A percentile compares a stretch with the other conserved stretches of the same genome.
Evolutionary conservation across 768 basidiomycete genomes (phyloP).

Genomic region (Leccinum boreale): DNA sequence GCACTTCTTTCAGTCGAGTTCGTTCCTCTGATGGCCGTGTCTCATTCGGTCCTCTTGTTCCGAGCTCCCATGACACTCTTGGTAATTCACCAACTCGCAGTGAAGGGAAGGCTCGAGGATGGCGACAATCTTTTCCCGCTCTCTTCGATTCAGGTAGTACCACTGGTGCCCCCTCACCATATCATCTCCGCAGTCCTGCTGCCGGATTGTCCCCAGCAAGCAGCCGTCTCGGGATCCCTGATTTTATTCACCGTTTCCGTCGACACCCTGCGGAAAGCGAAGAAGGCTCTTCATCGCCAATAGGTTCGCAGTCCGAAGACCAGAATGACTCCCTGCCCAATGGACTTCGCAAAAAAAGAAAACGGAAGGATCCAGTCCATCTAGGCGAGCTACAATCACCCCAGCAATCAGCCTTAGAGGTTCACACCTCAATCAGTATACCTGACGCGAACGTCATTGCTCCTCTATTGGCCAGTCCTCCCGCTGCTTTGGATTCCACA

Average conservation of each 20-base stretch:
- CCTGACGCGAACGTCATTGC: slow-evolving; percentile 2
- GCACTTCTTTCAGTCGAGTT: slow-evolving; percentile 37
- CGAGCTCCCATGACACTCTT: slow-evolving; percentile 45
- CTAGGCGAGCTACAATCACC: slow-evolving; percentile 21
- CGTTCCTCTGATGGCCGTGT: slow-evolving; percentile 46
- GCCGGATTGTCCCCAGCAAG: slow-evolving; percentile 42
- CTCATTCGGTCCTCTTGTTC: slow-evolving; percentile 57
- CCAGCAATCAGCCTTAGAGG: slow-evolving; percentile 12
- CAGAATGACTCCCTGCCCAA: slow-evolving; percentile 27
- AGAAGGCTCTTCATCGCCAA: slow-evolving; percentile 44
- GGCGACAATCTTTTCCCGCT: slow-evolving; percentile 28
- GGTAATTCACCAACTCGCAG: slow-evolving; percentile 45
- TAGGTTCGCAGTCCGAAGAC: slow-evolving; percentile 46
- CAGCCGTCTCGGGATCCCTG: slow-evolving; percentile 40
- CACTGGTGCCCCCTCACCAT: slow-evolving; percentile 34
- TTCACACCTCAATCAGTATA: slow-evolving; percentile 4
- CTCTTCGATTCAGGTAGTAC: slow-evolving; percentile 34
- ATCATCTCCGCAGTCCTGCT: slow-evolving; percentile 21
- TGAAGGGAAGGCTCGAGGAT: slow-evolving; percentile 33
- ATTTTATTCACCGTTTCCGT: slow-evolving; percentile 35
- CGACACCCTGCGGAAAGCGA: slow-evolving; percentile 41
- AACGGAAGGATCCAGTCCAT: slow-evolving; percentile 23
- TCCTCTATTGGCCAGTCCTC: slow-evolving; percentile 6
- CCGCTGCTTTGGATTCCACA: neutral
- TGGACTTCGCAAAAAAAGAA: slow-evolving; percentile 5